Evolutionary conservation across 2,329 filamentous ascomycete genomes (phyloP).

Genomic region (Ceratocystiopsis sp.): DNA sequence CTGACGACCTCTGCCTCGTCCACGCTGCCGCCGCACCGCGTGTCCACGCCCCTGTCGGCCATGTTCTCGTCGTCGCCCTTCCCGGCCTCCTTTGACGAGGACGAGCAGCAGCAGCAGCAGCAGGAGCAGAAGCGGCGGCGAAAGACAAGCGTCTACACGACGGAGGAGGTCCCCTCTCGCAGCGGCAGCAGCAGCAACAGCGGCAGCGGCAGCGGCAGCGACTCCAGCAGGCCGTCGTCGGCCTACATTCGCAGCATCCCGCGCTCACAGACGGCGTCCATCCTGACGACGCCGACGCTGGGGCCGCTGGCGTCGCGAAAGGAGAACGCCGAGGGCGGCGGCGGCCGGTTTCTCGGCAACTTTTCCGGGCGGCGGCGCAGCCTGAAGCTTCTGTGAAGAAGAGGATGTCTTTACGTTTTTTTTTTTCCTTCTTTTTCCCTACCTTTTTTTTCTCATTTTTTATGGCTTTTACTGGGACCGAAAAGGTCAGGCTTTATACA

Average conservation of each 20-base stretch:
- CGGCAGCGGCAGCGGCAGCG: conserved; percentile 3
- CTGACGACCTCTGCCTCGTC: too few relatives aligned
- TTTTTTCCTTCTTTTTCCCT: neutral
- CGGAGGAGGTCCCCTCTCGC: too few relatives aligned
- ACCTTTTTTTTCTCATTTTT: neutral
- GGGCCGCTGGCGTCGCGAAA: neutral
- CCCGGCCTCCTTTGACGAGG: too few relatives aligned
- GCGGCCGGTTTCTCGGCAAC: neutral
- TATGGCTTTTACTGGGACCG: neutral
- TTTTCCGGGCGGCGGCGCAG: conserved; percentile 3
- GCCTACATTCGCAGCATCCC: too few relatives aligned
- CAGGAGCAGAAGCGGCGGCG: conserved; percentile 16
- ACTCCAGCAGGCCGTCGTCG: neutral
- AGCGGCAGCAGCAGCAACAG: conserved; percentile 14
- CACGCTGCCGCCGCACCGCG: too few relatives aligned
- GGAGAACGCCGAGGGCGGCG: neutral
- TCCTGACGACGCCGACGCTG: conserved; percentile 10
- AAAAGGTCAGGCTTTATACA: too few relatives aligned
- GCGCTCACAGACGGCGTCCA: neutral
- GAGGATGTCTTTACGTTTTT: neutral
- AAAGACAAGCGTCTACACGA: too few relatives aligned
- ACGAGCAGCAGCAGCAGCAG: too few relatives aligned
- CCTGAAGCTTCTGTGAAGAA: conserved; percentile 1
- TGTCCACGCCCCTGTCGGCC: too few relatives aligned
- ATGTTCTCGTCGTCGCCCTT: too few relatives aligned